Evolutionary conservation across 2,329 filamentous ascomycete species (phyloP).

Genomic region (Aspergillus eucalypticola): DNA sequence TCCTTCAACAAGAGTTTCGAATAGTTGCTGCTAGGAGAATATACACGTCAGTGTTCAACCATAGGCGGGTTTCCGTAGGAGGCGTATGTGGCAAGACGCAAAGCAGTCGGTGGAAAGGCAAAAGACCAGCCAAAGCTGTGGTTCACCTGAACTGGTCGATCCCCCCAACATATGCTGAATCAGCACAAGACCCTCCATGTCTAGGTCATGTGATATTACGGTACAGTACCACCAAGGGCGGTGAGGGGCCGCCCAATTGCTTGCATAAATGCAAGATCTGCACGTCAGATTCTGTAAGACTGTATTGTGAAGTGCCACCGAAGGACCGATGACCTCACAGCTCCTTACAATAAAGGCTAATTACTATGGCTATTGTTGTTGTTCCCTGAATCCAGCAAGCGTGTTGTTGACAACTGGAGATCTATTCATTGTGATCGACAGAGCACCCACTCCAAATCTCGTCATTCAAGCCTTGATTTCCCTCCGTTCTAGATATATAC

Average conservation of each 20-base stretch:
- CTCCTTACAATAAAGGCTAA: background rate
- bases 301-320: background rate
- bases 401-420: background rate
- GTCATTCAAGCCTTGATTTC: background rate
- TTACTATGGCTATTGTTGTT: background rate
- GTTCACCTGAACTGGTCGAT: background rate
- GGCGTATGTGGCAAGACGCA: background rate
- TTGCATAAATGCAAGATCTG: background rate
- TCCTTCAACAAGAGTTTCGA: background rate
- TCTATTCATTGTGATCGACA: background rate
- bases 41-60: background rate
- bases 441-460: background rate
- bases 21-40: background rate
- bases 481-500: background rate
- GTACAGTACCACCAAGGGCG: background rate
- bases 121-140: background rate
- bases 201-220: background rate
- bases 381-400: background rate
- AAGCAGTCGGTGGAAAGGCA: background rate
- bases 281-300: slow-evolving; percentile 1
- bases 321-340: slow-evolving; percentile 5
- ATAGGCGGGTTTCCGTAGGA: background rate
- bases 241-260: background rate
- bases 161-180: background rate
- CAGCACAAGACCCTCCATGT: background rate